Conservation (phyloP, 805 yeast species). For the Starmerella roubikii region DNA sequence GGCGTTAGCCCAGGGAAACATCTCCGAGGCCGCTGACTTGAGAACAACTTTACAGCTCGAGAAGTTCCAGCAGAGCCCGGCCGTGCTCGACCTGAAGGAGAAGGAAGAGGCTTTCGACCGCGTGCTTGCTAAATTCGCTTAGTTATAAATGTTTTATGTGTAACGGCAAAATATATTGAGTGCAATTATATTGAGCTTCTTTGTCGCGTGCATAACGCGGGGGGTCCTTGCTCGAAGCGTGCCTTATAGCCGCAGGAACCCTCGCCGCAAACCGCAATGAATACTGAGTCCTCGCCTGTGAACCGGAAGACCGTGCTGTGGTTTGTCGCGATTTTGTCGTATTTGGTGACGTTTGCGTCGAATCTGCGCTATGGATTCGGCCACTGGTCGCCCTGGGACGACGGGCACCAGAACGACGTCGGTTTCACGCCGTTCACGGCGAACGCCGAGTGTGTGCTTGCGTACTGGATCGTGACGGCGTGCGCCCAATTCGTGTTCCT, state of each 20-base stretch:
- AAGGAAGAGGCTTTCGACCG: constrained; percentile 55
- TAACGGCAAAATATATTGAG: too few species aligned
- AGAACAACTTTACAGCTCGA: constrained; percentile 26
- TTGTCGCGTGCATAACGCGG: too few species aligned
- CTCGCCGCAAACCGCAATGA: too few species aligned
- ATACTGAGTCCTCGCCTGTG: too few species aligned
- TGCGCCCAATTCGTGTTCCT: constrained; percentile 36
- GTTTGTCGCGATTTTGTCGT: constrained; percentile 39
- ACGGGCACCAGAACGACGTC: constrained; percentile 35
- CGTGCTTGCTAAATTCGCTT: constrained; percentile 33
- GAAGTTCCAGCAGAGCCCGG: constrained; percentile 40
- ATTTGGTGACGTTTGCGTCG: constrained; percentile 43
- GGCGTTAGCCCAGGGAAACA: constrained; percentile 40
- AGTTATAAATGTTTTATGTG: too few species aligned
- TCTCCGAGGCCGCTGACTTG: constrained; percentile 5
- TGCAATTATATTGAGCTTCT: too few species aligned
- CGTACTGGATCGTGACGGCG: constrained; percentile 47
- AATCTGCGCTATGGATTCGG: constrained; percentile 46
- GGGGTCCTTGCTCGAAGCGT: too few species aligned
- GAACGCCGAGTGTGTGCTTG: constrained; percentile 24
- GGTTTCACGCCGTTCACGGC: constrained; percentile 62
- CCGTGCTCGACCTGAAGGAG: constrained; percentile 40
- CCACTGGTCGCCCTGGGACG: constrained; percentile 32
- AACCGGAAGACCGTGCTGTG: too few species aligned
- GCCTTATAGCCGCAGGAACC: too few species aligned